A percentile compares a stretch with the other conserved stretches of the same genome.
These are phyloP conservation scores for Pezizomycotina sp. DNA, from an alignment of 2,329 filamentous ascomycete species.

Conservation along the genomic window DNA sequence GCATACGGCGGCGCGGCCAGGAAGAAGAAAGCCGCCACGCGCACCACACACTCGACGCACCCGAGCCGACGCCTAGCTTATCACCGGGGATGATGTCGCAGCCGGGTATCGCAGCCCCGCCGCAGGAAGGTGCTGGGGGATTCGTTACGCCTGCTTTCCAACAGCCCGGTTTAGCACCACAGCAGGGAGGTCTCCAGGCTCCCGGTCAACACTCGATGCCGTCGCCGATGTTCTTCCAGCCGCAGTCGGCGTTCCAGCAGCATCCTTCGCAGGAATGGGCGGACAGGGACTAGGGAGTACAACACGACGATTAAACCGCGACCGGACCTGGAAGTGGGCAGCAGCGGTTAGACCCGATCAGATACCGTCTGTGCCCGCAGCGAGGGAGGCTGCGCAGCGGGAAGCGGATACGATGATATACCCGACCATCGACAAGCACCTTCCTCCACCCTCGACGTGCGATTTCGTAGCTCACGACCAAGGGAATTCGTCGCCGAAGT, in stretches of 20 bases:
- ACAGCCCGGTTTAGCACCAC: conserved; percentile 18
- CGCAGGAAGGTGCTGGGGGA: conserved; percentile 10
- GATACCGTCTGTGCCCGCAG: conserved; percentile 74
- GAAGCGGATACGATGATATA: conserved; percentile 80
- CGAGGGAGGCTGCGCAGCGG: conserved; percentile 64
- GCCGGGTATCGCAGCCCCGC: conserved; percentile 23
- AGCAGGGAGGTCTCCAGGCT: conserved; percentile 31
- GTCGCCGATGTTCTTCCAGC: conserved; percentile 38
- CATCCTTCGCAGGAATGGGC: conserved; percentile 34
- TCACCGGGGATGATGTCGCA: conserved; percentile 36
- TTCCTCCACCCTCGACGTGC: conserved; percentile 72
- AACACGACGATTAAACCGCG: conserved; percentile 27
- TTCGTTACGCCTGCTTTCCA: conserved; percentile 17
- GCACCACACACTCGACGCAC: conserved; percentile 68
- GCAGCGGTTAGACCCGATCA: conserved; percentile 68
- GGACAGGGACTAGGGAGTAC: conserved; percentile 23
- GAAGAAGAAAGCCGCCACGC: conserved; percentile 90
- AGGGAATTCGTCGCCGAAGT: conserved; percentile 90
- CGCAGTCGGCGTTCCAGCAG: conserved; percentile 31
- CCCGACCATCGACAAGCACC: conserved; percentile 84
- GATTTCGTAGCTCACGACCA: conserved; percentile 92
- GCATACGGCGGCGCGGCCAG: conserved; percentile 37
- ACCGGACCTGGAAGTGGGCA: conserved; percentile 44
- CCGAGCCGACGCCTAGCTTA: conserved; percentile 44
- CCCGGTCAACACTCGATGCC: conserved; percentile 46